Evolutionary conservation across 192 early-diverging fungal species (phyloP).

Genomic region (Coemansia erecta): DNA sequence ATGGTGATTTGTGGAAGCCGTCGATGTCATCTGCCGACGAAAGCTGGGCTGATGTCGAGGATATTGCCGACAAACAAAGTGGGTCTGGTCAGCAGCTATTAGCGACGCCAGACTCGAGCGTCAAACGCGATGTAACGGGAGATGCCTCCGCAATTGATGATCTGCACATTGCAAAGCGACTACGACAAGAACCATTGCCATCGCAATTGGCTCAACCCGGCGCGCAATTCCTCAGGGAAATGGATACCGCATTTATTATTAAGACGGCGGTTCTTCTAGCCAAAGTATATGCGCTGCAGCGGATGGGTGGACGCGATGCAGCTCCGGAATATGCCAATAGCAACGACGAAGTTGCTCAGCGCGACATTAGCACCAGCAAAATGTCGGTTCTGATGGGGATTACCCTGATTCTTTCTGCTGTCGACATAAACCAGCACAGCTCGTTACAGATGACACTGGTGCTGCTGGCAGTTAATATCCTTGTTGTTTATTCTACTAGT

Average conservation of each 20-base stretch:
- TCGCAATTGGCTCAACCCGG: no score
- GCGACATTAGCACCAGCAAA: neutral
- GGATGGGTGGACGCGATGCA: neutral
- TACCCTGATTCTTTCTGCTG: constrained; percentile 36
- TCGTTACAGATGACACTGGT: neutral
- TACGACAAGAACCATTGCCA: neutral
- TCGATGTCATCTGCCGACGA: constrained; percentile 3
- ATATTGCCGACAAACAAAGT: neutral
- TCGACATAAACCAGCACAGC: no score
- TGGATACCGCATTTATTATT: constrained; percentile 21
- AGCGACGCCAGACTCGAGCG: no score
- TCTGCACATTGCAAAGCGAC: neutral
- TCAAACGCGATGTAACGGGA: no score
- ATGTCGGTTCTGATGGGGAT: constrained; percentile 15
- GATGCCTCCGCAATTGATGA: neutral
- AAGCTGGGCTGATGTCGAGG: constrained; percentile 9
- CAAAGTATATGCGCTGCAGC: constrained; percentile 36
- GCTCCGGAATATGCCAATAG: neutral
- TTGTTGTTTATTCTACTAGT: neutral
- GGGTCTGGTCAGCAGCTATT: no score
- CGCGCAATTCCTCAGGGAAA: neutral
- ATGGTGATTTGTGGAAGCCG: neutral
- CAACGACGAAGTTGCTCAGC: neutral
- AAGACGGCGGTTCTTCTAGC: constrained; percentile 37
- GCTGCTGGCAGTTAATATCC: neutral